Evolutionary conservation across 208 protist genomes (phyloP), one percentile per base, ranked within the genome.

Genomic region (Trypanosoma lewisi): DNA sequence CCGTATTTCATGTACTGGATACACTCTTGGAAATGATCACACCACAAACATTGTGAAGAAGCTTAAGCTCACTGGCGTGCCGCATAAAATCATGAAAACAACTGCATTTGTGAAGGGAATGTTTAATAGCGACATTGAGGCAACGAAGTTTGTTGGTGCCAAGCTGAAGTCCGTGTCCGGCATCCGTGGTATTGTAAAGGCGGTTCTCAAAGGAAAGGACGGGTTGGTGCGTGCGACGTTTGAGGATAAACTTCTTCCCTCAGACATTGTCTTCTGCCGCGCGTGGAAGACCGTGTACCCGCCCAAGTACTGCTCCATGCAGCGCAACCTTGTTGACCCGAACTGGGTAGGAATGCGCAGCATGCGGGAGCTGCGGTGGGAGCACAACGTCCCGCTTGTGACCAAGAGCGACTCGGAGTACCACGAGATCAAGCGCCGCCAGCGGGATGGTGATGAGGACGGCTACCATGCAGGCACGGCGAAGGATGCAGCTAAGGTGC

Each of bases 201-300:
- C 98, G 19, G 92, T 97, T 28, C 49, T 98, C 2, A 94, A 92
- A 58, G 94, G 87, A 12, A 91, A 93, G 63, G 58, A 85, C 34
- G 98, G 98, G 33, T 63, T 91, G 27, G 97, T 99, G 62, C 91
- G 99, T 25, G 97, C 97, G 5, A 99, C 97, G 14, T 99, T 99
- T 69, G 99, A 99, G 89, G 98, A 99, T 77, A 99, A 98, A 77
- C 75, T 99, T n/a, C 83, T 99, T 21, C 87, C 82, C 33, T 94
- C 89, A 51, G 99, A 99, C 78, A 99, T 99, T 67, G 88, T 99
- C 5, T 99, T 99, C 64, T 91, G 99, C 19, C 82, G 97, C n/a
- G 84, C 97, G 16, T 99, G 98, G 98, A 98, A 97, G 37, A 82
- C 89, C 0, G 95, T 99, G 0, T 68, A 96, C 31, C 89, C 97